These are phyloP conservation scores for Senna siamea DNA, from an alignment of 306 rosid species.

Conservation along the genomic window DNA sequence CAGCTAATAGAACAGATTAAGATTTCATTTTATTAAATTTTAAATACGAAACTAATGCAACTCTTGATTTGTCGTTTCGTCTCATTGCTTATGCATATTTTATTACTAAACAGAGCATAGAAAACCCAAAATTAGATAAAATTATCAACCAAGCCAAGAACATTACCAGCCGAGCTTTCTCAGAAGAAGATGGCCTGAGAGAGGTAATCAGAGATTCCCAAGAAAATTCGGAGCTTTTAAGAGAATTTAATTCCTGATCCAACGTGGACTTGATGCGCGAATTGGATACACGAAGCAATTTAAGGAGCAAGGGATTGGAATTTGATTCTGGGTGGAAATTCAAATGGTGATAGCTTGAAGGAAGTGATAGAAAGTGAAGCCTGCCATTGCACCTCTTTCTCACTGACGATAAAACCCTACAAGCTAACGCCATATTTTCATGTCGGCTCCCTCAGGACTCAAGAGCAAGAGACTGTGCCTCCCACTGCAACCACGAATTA, in stretches of 20 bases:
- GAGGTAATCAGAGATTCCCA: slow-evolving; percentile 50
- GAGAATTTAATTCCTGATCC: slow-evolving; percentile 42
- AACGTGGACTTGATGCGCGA: slow-evolving; percentile 50
- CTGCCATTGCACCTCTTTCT: slow-evolving; percentile 28
- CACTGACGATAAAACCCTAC: slow-evolving; percentile 43
- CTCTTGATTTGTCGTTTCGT: not conserved
- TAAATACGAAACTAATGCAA: not conserved
- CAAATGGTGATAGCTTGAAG: slow-evolving; percentile 26
- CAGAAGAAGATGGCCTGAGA: slow-evolving; percentile 50
- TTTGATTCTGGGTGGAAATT: slow-evolving; percentile 29
- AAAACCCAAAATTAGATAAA: not conserved
- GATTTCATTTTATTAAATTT: not conserved
- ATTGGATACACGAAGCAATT: slow-evolving; percentile 48
- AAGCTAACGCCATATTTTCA: slow-evolving; percentile 45
- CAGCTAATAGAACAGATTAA: not conserved
- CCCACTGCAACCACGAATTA: not conserved
- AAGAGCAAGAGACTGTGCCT: not conserved
- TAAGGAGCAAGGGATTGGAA: slow-evolving; percentile 42
- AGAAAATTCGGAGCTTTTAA: slow-evolving; percentile 42
- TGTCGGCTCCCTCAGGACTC: not conserved
- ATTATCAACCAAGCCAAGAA: not conserved
- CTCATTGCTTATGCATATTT: not conserved
- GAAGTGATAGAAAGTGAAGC: not conserved
- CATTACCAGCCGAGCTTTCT: slow-evolving; percentile 61
- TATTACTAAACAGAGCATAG: not conserved